These are phyloP conservation scores for Otatea glauca DNA, from an alignment of 176 grass and related monocot genomes.

Conservation along the genomic window DNA sequence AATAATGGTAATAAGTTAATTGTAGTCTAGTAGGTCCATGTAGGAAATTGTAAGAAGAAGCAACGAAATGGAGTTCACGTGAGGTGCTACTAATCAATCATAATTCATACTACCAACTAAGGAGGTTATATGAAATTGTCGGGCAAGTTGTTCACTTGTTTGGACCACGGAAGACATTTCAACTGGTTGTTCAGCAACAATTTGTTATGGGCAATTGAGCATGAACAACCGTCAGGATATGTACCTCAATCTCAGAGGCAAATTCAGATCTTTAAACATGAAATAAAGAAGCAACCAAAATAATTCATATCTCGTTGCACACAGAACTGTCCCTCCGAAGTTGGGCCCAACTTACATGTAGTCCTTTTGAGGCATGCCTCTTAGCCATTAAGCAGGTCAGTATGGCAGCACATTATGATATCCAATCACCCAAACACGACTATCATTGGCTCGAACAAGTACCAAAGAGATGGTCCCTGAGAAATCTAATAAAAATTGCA, in stretches of 20 bases:
- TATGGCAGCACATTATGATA: slow-evolving; percentile 23
- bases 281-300: slow-evolving; percentile 14
- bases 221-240: neutral
- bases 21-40: slow-evolving; percentile 13
- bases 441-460: neutral
- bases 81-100: slow-evolving; percentile 29
- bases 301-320: neutral
- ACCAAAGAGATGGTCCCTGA: slow-evolving; percentile 25
- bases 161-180: neutral
- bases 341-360: slow-evolving; percentile 2
- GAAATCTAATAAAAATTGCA: slow-evolving; percentile 11
- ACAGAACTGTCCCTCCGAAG: neutral
- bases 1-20: neutral
- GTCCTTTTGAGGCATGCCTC: slow-evolving; percentile 5
- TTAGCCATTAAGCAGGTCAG: neutral
- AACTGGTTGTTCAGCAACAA: slow-evolving; percentile 4
- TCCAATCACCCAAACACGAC: neutral
- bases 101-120: neutral
- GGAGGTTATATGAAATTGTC: slow-evolving; percentile 18
- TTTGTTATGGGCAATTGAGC: neutral
- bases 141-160: neutral
- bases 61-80: slow-evolving; percentile 16
- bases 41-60: slow-evolving; percentile 6
- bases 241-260: neutral
- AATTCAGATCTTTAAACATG: slow-evolving; percentile 8